Base-by-base conservation (phyloP, 208 protist species). In the Acanthamoeba royreba region DNA sequence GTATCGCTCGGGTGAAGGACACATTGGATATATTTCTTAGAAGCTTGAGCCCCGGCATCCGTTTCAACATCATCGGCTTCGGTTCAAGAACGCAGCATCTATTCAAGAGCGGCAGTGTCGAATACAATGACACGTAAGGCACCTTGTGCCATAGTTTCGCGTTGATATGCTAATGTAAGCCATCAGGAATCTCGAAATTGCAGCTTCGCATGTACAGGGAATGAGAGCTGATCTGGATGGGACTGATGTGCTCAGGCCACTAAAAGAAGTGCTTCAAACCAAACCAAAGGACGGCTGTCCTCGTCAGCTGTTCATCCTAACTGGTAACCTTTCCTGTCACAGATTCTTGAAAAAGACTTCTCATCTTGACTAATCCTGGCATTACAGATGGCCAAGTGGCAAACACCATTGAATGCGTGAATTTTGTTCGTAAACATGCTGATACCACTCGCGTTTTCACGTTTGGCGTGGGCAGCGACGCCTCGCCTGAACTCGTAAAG, bases 401-500 rank as follows among this genome's bases (percentile, higher is more conserved):
- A 31, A 66, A 66, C 91, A 66, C 81, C 19, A 17, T 74, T 22
- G 79, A 94, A 69, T 93, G 91, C 66, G 43, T 93, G 19, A 33
- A 93, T 4, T 93, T 93, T 88, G 91, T 93, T n/a, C 91, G 91
- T 0, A 61, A 91, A 45, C 49, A 93, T 42, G 91, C 91, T 0
- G 86, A 92, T 17, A 93, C 79, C 38, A 93, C 91, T 17, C 49
- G 91, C 22, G 91, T 93, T 1, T 93, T 93, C 91, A 93, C 91
- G 5, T 93, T 88, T 63, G 91, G 91, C n/a, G 53, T 93, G 25
- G 87, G 79, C 46, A 88, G 53, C 79, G 79, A 85, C n/a, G 72
- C 72, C 72, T 42, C 28, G 22, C 72, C n/a, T 25, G 72, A 85
- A 25, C 72, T 85, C 79, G 79, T 88, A 0, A 88, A 88, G 79